phyloP scores from a whole-genome alignment of 345 rosid genomes.

The Eucalyptus erythrocorys region DNA sequence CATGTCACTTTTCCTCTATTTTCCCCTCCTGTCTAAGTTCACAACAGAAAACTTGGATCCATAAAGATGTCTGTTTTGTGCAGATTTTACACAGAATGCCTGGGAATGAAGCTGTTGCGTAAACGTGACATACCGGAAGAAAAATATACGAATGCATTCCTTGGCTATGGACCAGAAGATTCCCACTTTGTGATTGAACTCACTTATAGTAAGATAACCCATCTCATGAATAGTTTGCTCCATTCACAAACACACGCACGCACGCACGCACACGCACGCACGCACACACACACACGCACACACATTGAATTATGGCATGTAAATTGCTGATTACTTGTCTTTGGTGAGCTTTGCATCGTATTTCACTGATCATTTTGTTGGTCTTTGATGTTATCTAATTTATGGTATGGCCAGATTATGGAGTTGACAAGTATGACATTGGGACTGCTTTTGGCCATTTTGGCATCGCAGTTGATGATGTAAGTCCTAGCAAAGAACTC shows the following conservation, averaged over 20 bases:
- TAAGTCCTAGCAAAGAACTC: conserved; percentile 19
- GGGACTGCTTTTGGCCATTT: conserved; percentile 96
- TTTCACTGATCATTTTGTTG: background rate
- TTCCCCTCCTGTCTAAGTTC: background rate
- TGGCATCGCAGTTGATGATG: conserved; percentile 93
- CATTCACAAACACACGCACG: background rate
- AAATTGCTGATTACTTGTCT: background rate
- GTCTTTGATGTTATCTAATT: background rate
- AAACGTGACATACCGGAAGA: conserved; percentile 99
- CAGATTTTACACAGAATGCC: conserved; percentile 93
- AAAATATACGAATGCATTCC: conserved; percentile 92
- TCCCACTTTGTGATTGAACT: conserved; percentile 90
- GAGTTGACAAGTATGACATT: conserved; percentile 82
- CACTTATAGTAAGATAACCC: conserved; percentile 61
- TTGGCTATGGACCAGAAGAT: conserved; percentile 98
- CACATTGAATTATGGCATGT: background rate
- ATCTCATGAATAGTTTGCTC: background rate
- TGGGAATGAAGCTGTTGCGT: conserved; percentile 94
- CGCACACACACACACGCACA: background rate
- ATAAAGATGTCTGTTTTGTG: background rate
- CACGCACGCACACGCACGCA: background rate
- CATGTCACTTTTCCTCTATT: background rate
- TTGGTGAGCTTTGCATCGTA: background rate
- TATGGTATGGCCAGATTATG: conserved; percentile 56
- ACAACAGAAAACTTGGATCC: background rate